Percentiles rank a stretch among this genome's conserved stretches.
Evolutionary conservation across 1,284 basidiomycete genomes (phyloP).

Genomic region (Malassezia nana): DNA sequence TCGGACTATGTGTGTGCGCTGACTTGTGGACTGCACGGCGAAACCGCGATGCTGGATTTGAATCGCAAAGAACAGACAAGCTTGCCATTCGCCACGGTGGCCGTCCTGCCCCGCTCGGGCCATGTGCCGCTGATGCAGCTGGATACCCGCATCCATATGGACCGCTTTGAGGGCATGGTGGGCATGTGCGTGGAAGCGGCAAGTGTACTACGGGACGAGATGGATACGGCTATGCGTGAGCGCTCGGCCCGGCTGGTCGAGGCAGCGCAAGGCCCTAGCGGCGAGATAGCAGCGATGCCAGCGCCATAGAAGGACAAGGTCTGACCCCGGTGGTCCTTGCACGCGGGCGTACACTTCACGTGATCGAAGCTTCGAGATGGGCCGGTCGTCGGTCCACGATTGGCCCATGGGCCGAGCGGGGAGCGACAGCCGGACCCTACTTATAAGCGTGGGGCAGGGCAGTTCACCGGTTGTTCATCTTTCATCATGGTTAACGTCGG

Average conservation of each 20-base stretch:
- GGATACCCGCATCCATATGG: constrained; percentile 87
- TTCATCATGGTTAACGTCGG: constrained; percentile 8
- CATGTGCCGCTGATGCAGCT: constrained; percentile 79
- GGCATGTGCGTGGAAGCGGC: constrained; percentile 67
- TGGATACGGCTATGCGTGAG: constrained; percentile 63
- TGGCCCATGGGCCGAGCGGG: neutral
- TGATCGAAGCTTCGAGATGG: neutral
- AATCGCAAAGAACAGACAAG: constrained; percentile 80
- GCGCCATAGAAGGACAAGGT: neutral
- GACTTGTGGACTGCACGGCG: constrained; percentile 52
- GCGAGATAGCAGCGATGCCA: neutral
- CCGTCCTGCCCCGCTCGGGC: constrained; percentile 68
- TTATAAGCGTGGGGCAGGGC: neutral
- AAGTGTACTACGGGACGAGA: constrained; percentile 69
- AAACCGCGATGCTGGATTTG: constrained; percentile 68
- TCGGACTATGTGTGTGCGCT: constrained; percentile 77
- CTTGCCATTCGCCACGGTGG: constrained; percentile 75
- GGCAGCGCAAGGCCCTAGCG: constrained; percentile 22
- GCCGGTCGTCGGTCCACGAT: neutral
- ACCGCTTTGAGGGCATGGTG: constrained; percentile 82
- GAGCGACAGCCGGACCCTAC: neutral
- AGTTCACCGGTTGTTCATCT: too few species aligned
- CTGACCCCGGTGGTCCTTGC: neutral
- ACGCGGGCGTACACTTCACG: neutral
- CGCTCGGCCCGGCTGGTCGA: constrained; percentile 60